These are phyloP conservation scores for Calonectria hawksworthii DNA, from an alignment of 2,329 filamentous ascomycete species.

Conservation along the genomic window DNA sequence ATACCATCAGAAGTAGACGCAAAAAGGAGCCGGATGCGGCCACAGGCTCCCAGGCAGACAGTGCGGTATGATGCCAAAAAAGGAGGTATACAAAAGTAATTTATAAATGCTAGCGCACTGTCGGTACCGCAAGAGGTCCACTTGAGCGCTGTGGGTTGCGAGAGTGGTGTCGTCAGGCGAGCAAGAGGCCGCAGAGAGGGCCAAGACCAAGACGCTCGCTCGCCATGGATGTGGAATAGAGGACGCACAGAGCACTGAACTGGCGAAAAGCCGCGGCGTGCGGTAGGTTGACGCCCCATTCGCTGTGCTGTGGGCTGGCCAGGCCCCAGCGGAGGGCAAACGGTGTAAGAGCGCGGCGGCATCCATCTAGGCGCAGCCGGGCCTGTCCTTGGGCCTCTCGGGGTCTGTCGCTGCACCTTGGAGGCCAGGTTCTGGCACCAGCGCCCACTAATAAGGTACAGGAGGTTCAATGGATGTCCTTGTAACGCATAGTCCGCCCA, in stretches of 20 bases:
- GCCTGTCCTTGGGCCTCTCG: constrained; percentile 37
- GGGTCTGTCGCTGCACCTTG: constrained; percentile 29
- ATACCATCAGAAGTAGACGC: neutral
- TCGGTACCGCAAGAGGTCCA: constrained; percentile 6
- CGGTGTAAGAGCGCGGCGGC: constrained; percentile 35
- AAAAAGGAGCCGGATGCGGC: constrained; percentile 2
- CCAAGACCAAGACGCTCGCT: constrained; percentile 7
- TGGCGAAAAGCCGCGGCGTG: constrained; percentile 1
- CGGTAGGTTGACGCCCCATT: constrained; percentile 14
- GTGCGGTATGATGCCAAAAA: neutral
- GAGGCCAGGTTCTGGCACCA: constrained; percentile 38
- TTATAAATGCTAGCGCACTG: constrained; percentile 11
- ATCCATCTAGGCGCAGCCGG: constrained; percentile 30
- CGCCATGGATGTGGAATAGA: neutral
- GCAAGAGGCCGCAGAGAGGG: neutral
- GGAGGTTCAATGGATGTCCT: neutral
- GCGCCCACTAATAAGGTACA: constrained; percentile 22
- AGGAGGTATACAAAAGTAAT: constrained; percentile 18
- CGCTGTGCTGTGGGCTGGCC: neutral
- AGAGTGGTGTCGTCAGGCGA: constrained; percentile 27
- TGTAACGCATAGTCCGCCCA: constrained; percentile 16
- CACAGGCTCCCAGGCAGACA: constrained; percentile 13
- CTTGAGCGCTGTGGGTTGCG: constrained; percentile 7
- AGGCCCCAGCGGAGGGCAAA: neutral
- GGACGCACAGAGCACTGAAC: neutral